Evolutionary conservation across 169 alveolate species (phyloP).

Genomic region (Hepatocystis sp.): DNA sequence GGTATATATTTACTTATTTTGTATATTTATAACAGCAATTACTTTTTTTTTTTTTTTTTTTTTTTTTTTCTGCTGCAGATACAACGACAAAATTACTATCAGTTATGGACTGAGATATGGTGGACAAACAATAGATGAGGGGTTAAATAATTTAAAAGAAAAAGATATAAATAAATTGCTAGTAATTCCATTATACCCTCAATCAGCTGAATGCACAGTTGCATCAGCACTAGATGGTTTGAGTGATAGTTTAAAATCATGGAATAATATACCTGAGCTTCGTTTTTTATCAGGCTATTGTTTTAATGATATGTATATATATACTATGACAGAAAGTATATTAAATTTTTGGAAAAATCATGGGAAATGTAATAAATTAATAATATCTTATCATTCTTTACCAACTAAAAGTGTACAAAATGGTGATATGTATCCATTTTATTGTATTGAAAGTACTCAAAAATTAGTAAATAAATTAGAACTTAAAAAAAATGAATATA

Average conservation of each 20-base stretch:
- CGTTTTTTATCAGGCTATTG: conserved; percentile 79
- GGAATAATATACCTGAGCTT: conserved; percentile 80
- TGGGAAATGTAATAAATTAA: conserved; percentile 69
- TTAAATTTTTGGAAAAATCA: conserved; percentile 73
- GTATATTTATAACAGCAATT: too few species aligned
- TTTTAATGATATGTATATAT: conserved; percentile 75
- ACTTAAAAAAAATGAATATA: conserved; percentile 48
- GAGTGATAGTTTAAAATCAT: conserved; percentile 52
- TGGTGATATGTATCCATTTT: conserved; percentile 69
- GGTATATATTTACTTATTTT: too few species aligned
- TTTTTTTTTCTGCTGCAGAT: too few species aligned
- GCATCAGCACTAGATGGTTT: conserved; percentile 77
- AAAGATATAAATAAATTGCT: conserved; percentile 75
- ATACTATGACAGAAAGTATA: conserved; percentile 65
- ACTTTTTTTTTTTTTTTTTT: too few species aligned
- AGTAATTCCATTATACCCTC: conserved; percentile 82
- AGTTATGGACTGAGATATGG: conserved; percentile 81
- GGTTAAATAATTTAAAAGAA: conserved; percentile 47
- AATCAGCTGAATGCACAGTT: conserved; percentile 79
- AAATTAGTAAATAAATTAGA: conserved; percentile 29
- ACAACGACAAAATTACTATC: conserved; percentile 21
- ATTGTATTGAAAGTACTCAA: conserved; percentile 72
- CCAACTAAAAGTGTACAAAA: conserved; percentile 42
- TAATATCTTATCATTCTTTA: conserved; percentile 58
- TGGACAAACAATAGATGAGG: conserved; percentile 52